phyloP scores from a whole-genome alignment of 208 protist genomes.

The Wallacemonas rigidus region DNA sequence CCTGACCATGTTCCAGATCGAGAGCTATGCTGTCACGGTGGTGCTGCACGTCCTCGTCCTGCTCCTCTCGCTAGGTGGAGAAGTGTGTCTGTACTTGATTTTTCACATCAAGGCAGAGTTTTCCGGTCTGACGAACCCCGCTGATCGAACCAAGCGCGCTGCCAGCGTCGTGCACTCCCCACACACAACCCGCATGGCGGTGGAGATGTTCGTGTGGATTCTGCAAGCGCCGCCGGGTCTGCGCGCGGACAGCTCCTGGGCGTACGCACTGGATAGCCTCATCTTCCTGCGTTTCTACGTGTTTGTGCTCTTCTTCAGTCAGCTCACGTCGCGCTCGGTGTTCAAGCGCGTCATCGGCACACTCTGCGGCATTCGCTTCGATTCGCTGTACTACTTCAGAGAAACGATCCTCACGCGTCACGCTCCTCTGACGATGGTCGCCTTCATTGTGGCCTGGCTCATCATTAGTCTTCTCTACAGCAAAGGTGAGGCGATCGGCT shows the following conservation, averaged over 20 bases:
- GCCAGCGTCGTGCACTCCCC: constrained; percentile 66
- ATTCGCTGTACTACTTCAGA: constrained; percentile 41
- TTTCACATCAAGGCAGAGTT: constrained; percentile 63
- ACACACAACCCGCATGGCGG: constrained; percentile 27
- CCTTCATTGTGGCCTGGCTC: constrained; percentile 35
- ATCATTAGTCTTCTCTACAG: constrained; percentile 47
- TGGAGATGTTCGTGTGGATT: constrained; percentile 76
- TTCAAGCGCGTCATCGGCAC: constrained; percentile 55
- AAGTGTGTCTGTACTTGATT: constrained; percentile 51
- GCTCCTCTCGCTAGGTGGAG: constrained; percentile 45
- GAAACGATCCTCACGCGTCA: constrained; percentile 33
- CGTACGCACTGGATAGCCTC: constrained; percentile 50
- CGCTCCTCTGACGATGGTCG: constrained; percentile 24
- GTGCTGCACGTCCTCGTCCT: constrained; percentile 54
- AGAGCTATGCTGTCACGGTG: constrained; percentile 30
- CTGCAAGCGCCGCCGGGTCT: constrained; percentile 61
- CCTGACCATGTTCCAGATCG: constrained; percentile 55
- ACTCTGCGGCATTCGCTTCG: constrained; percentile 48
- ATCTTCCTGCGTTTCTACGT: constrained; percentile 72
- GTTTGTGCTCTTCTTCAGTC: constrained; percentile 50
- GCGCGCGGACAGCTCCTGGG: constrained; percentile 22
- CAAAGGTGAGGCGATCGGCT: constrained; percentile 44
- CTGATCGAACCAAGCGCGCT: constrained; percentile 5
- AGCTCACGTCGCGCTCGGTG: constrained; percentile 32
- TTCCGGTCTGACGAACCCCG: constrained; percentile 51